phyloP scores from a whole-genome alignment of 805 yeast genomes.

The Zygosaccharomyces pseudorouxii region DNA sequence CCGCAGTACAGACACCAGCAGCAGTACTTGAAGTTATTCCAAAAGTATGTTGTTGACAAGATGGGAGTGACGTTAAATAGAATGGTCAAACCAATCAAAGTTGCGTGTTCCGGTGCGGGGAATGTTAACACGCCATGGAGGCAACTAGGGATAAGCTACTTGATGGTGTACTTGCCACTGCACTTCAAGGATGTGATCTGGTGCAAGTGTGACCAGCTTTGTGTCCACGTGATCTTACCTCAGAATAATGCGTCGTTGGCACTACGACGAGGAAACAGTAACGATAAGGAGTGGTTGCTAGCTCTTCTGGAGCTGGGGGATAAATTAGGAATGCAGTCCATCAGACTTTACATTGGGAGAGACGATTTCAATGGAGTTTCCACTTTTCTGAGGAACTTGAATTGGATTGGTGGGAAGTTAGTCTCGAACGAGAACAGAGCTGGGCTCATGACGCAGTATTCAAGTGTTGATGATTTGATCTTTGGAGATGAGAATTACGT shows the following conservation, averaged over 20 bases:
- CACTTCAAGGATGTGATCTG: conserved; percentile 24
- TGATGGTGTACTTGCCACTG: conserved; percentile 24
- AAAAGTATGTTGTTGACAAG: conserved; percentile 14
- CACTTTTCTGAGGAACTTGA: conserved; percentile 26
- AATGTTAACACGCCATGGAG: conserved; percentile 19
- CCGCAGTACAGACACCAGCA: conserved; percentile 4
- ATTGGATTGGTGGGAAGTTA: conserved; percentile 34
- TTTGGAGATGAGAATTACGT: conserved; percentile 29
- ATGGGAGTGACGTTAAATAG: not conserved
- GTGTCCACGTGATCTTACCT: conserved; percentile 24
- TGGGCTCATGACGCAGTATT: not conserved
- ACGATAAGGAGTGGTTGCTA: conserved; percentile 27
- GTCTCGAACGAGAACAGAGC: conserved; percentile 27
- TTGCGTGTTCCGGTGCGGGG: not conserved
- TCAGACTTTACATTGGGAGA: conserved; percentile 26
- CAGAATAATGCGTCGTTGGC: conserved; percentile 6
- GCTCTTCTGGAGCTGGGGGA: conserved; percentile 28
- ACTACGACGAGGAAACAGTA: conserved; percentile 10
- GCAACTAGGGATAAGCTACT: conserved; percentile 23
- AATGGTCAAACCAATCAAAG: conserved; percentile 11
- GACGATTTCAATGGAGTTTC: conserved; percentile 19
- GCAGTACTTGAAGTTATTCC: conserved; percentile 8
- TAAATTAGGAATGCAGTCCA: conserved; percentile 13
- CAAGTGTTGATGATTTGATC: conserved; percentile 14
- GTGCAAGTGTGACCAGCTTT: conserved; percentile 21